Base-by-base conservation (phyloP, 345 rosid species). In the Arabidopsis suecica region DNA sequence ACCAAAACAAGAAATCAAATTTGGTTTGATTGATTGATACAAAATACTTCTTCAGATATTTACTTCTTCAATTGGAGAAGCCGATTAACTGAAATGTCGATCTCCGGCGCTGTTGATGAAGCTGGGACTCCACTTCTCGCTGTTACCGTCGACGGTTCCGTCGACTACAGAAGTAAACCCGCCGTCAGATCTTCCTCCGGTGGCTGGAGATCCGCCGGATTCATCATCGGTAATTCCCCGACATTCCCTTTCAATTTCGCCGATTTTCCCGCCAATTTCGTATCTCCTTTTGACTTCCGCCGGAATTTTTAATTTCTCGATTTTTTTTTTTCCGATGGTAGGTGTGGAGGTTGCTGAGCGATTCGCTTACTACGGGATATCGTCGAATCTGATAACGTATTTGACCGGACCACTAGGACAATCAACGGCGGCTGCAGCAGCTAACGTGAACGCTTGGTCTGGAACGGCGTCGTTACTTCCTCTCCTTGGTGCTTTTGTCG, bases 301-400 rank as follows among this genome's bases (percentile, higher is more conserved):
- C 45, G 14, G 32, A 9, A 1, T 1, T 32, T 9, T 6, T 32
- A 7, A 36, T 25, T 28, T 2, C 16, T 65, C 38, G 23, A 28
- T 28, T 2, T 0, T 28, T 32, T 58, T 22, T 38, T 51, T 12
- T n/a, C 33, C 49, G 73, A 68, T 12, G 44, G 20, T 58, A 83
- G 86, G 76, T 20, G 87, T 83, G 61, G 89, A 86, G 72, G 79
- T 84, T 9, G 86, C 82, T 3, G 89, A 86, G 77, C 82, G 87
- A 14, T 84, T 82, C 60, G 84, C 86, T 23, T 82, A 60, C 61
- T 82, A 74, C 13, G 89, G 89, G 0, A 82, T 84, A 38, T 61
- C 63, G 2, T 84, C 89, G 71, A 84, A 84, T 40, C 82, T 86
- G 42, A 79, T 86, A 4, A 82, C 62, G 18, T 86, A 71, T 42